Conservation (phyloP, 1,284 basidiomycete genomes). For the Ustilago curta region DNA sequence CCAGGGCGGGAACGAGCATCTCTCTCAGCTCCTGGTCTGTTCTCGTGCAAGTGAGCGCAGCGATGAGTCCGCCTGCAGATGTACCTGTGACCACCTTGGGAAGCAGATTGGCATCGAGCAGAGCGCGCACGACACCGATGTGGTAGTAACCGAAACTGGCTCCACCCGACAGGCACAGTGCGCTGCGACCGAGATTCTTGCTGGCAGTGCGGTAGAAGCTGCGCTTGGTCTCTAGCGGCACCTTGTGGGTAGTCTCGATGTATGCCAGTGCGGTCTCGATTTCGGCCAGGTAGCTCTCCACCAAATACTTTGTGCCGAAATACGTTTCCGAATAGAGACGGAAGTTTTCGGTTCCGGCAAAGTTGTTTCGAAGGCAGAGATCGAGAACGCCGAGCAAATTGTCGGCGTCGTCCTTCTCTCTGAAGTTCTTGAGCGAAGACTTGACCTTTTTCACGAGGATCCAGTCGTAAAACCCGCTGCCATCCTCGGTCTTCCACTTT, state of each 20-base stretch:
- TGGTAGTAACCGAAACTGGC: constrained; percentile 91
- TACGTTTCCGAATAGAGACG: constrained; percentile 88
- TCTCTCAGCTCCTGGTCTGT: constrained; percentile 87
- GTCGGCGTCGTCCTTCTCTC: constrained; percentile 79
- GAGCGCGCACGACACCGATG: constrained; percentile 89
- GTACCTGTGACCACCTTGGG: constrained; percentile 91
- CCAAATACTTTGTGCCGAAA: constrained; percentile 67
- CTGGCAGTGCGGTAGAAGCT: constrained; percentile 90
- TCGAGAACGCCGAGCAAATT: constrained; percentile 87
- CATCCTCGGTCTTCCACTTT: constrained; percentile 63
- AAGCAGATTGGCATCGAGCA: constrained; percentile 86
- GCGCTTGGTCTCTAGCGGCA: constrained; percentile 88
- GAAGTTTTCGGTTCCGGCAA: constrained; percentile 91
- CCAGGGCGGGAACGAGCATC: constrained; percentile 73
- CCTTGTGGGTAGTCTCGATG: constrained; percentile 67
- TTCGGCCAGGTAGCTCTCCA: constrained; percentile 62
- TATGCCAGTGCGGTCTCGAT: constrained; percentile 54
- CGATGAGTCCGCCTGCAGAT: constrained; percentile 85
- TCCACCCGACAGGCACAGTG: constrained; percentile 92
- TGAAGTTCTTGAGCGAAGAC: constrained; percentile 73
- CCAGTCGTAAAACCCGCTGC: constrained; percentile 67
- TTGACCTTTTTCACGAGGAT: constrained; percentile 67
- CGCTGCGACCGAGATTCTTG: constrained; percentile 87
- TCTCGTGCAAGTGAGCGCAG: constrained; percentile 81
- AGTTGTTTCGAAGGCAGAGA: constrained; percentile 91